These are phyloP conservation scores for Quercus variabilis DNA, from an alignment of 306 rosid species.

Conservation along the genomic window DNA sequence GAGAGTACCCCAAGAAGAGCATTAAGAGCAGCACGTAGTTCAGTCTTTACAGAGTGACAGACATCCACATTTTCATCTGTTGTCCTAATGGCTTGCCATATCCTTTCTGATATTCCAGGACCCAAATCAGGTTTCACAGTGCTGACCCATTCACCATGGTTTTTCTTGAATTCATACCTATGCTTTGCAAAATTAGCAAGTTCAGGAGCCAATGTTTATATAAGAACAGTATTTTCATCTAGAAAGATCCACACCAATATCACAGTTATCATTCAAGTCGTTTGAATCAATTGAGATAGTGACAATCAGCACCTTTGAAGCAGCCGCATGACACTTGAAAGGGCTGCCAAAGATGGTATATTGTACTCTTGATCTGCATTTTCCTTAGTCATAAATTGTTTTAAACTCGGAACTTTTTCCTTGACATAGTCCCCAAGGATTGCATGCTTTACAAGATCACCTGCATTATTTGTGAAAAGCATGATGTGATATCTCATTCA, in stretches of 20 bases:
- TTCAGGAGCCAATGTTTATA: conserved; percentile 4
- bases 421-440: conserved; percentile 63
- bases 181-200: conserved; percentile 8
- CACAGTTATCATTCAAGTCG: neutral
- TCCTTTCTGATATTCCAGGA: conserved; percentile 77
- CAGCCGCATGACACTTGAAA: conserved; percentile 65
- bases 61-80: conserved; percentile 50
- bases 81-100: conserved; percentile 51
- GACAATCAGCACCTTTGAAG: conserved; percentile 59
- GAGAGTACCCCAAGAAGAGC: conserved; percentile 78
- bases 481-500: conserved; percentile 1
- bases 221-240: neutral
- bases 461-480: conserved; percentile 37
- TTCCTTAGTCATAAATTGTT: conserved; percentile 47
- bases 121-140: conserved; percentile 72
- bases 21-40: conserved; percentile 62
- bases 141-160: conserved; percentile 80
- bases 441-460: conserved; percentile 53
- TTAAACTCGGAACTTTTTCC: conserved; percentile 69
- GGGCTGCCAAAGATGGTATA: conserved; percentile 80
- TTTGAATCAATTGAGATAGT: conserved; percentile 7
- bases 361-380: conserved; percentile 40
- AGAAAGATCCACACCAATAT: conserved; percentile 11
- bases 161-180: conserved; percentile 85
- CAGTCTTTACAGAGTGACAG: conserved; percentile 46